Evolutionary conservation across 257 asterid genomes (phyloP).

Genomic region (Solanum sparsipilum): DNA sequence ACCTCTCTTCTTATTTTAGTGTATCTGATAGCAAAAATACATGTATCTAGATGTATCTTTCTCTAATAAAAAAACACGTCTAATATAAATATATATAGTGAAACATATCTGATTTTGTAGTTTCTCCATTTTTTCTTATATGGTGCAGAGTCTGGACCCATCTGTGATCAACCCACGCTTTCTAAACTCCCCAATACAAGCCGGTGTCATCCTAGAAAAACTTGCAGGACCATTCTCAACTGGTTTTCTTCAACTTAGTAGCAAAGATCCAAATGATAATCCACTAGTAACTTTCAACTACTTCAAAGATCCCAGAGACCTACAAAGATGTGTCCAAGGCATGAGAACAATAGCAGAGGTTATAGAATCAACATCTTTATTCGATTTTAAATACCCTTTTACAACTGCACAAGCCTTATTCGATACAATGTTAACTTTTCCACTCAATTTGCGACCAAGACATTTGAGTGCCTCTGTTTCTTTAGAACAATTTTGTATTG

Average conservation of each 20-base stretch:
- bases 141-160: conserved; percentile 15
- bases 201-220: conserved; percentile 49
- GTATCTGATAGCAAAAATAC: too few species aligned
- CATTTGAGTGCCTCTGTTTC: conserved; percentile 29
- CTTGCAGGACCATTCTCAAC: conserved; percentile 51
- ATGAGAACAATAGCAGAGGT: conserved; percentile 36
- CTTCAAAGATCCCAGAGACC: conserved; percentile 57
- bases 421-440: conserved; percentile 23
- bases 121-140: background rate
- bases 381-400: conserved; percentile 33
- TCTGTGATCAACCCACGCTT: background rate
- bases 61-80: too few species aligned
- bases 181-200: conserved; percentile 2
- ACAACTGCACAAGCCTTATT: conserved; percentile 22
- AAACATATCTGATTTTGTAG: background rate
- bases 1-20: too few species aligned
- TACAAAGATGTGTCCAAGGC: conserved; percentile 55
- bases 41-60: too few species aligned
- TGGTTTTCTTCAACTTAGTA: conserved; percentile 51
- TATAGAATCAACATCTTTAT: conserved; percentile 29
- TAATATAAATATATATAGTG: too few species aligned
- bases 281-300: conserved; percentile 77
- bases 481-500: conserved; percentile 53
- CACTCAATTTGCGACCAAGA: conserved; percentile 33
- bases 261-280: conserved; percentile 45